Evolutionary conservation across 1,284 basidiomycete genomes (phyloP), one percentile per base, ranked within the genome.

Genomic region (Irpex lacteus): DNA sequence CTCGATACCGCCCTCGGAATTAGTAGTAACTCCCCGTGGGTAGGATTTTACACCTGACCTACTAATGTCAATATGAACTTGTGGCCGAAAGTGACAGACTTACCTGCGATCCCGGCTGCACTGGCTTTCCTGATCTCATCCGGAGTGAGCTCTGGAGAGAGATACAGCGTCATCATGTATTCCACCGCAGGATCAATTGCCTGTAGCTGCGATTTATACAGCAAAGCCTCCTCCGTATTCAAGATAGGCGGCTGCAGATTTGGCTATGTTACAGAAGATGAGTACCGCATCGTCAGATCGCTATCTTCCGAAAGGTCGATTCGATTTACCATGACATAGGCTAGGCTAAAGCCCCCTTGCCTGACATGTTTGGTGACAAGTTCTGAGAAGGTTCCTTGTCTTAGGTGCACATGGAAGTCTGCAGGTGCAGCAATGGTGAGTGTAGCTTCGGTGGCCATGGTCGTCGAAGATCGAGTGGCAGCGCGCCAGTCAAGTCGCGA

Each of bases 371-470:
- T 95, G 4, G 92, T 90, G 50, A 99, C 95, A 40, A 99, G 85
- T 66, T 87, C 81, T 63, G 92, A 90, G 71, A 98, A 81, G 44
- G 86, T 78, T 44, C 92, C 95, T 75, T 98, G 95, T 54, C 98
- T 89, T 40, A 99, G 88, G 75, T 99, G 98, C 67, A 98, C 96
- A 80, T 99, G 96, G 75, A 96, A 98, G 80, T 98, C 95, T 55
- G 95, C 94, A 18, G 95, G 95, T 0, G 92, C 86, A 5, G 83
- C 75, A 55, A 96, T 75, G 56, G 79, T 73, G 62, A 87, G 80
- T 60, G 80, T 78, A 57, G 59, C 44, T n/a, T 36, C 49, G 34
- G 54, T 40, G 18, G 60, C 47, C 52, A 53, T 53, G 34, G 60
- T 56, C 13, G 53, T 19, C 36, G 7, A 53, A 60, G 21, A 34